Base-by-base conservation (phyloP, 1,139 yeast species). In the Oligophagozyma castellii region DNA sequence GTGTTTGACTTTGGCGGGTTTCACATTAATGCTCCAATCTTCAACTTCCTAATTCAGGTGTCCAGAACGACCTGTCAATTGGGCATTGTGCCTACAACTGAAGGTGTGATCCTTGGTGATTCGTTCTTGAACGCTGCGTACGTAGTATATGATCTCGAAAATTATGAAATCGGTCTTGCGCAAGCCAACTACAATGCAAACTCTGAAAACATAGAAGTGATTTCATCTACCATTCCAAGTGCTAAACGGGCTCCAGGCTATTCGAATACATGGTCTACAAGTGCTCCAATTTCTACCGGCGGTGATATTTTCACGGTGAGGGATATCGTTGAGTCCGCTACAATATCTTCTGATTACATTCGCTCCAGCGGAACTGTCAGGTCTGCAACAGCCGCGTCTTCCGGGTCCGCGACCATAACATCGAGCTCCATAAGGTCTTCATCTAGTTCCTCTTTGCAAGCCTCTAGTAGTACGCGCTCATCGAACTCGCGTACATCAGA, bases 71-170 rank as follows among this genome's bases (percentile, higher is more conserved):
- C 43, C 12, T 61, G 65, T 44, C 55, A 48, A 3, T 33, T 61
- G 12, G 56, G 58, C 4, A 33, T 61, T 5, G 34, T 51, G 20
- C 37, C 44, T 16, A 41, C 53, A 14, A 50, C 48, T 16, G 48
- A 45, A 14, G 29, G 43, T 1, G 47, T 54, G 30, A 56, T 68
- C 12, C 48, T 79, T 13, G 94, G 94, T 25, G 92, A 78, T 49
- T 66, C 74, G 21, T 72, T 80, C 51, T 56, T 81, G 41, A 65
- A 81, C 37, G 61, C 67, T 29, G 81, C 79, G 5, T 81, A 81
- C 46, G 67, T 74, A 31, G 93, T 80, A 23, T 80, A 68, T 42
- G 89, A 81, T 52, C 56, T 79, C 38, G 81, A 75, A 16, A 68
- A 67, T 37, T 53, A 59, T 31, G 69, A 72, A 44, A 59, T 83